A percentile compares a stretch with the other conserved stretches of the same genome.
These are phyloP conservation scores for Sphagnum contortum DNA, from an alignment of 225 moss, liverwort and hornwort genomes.

Conservation along the genomic window DNA sequence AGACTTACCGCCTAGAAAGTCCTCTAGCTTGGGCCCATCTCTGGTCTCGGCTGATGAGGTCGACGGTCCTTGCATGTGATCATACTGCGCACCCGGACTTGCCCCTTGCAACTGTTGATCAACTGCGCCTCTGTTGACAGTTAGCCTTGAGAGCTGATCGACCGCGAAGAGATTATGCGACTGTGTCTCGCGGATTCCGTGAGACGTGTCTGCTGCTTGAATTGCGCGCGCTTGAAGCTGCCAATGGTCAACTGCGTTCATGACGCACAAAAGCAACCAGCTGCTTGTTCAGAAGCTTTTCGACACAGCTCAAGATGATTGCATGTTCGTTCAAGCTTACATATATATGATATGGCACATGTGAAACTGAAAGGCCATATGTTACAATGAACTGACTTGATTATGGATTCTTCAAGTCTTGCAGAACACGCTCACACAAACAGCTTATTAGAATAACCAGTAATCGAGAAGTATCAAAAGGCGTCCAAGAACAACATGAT, in stretches of 20 bases:
- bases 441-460: no score
- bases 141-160: conserved; percentile 71
- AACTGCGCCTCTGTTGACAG: conserved; percentile 50
- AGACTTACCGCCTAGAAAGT: conserved; percentile 88
- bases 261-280: no score
- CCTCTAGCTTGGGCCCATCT: conserved; percentile 90
- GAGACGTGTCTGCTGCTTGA: conserved; percentile 26
- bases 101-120: conserved; percentile 28
- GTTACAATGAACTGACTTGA: no score
- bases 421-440: no score
- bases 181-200: conserved; percentile 7
- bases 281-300: no score
- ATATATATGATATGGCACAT: no score
- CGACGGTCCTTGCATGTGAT: conserved; percentile 74
- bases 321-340: no score
- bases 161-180: conserved; percentile 56
- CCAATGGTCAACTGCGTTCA: conserved; percentile 37
- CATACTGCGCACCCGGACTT: background rate
- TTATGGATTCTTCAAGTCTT: no score
- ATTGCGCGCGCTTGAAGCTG: conserved; percentile 18
- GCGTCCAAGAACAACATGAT: no score
- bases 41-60: conserved; percentile 22
- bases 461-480: no score
- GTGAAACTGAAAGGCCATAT: no score
- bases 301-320: no score